phyloP scores from a whole-genome alignment of 2,329 filamentous ascomycete species.

The Fusarium phyllophilum region DNA sequence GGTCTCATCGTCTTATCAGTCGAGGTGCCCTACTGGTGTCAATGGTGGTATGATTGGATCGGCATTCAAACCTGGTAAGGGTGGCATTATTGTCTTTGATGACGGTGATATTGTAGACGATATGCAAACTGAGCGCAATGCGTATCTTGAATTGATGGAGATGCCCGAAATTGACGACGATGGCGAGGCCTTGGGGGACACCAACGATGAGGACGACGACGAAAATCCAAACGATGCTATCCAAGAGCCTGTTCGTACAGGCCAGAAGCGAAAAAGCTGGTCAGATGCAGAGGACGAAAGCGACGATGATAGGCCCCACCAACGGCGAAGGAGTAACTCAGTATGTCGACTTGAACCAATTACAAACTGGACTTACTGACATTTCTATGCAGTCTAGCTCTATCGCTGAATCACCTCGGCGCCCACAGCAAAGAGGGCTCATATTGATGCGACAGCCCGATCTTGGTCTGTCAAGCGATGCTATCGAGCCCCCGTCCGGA shows the following conservation, averaged over 20 bases:
- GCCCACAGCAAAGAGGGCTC: conserved; percentile 69
- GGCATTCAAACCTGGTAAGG: conserved; percentile 79
- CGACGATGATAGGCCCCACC: conserved; percentile 79
- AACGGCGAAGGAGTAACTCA: conserved; percentile 88
- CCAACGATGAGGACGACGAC: conserved; percentile 62
- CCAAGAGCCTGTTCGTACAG: conserved; percentile 55
- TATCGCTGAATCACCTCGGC: conserved; percentile 71
- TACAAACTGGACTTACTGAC: conserved; percentile 27
- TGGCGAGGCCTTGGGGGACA: conserved; percentile 69
- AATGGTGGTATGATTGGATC: conserved; percentile 76
- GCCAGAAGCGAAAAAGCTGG: conserved; percentile 83
- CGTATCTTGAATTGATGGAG: conserved; percentile 84
- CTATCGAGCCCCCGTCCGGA: conserved; percentile 65
- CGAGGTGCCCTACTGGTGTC: conserved; percentile 72
- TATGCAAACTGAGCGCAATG: conserved; percentile 76
- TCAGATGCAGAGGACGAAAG: conserved; percentile 77
- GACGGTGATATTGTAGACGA: conserved; percentile 95
- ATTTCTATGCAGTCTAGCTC: conserved; percentile 63
- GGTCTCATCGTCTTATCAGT: conserved; percentile 56
- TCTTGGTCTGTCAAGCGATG: conserved; percentile 59
- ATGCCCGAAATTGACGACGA: conserved; percentile 91
- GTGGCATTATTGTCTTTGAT: conserved; percentile 93
- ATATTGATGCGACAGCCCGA: conserved; percentile 63
- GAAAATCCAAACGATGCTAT: conserved; percentile 44
- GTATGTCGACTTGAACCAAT: conserved; percentile 58